Evolutionary conservation across 352 stramenopile species (phyloP).

Genomic region (Vaucheria bursata): DNA sequence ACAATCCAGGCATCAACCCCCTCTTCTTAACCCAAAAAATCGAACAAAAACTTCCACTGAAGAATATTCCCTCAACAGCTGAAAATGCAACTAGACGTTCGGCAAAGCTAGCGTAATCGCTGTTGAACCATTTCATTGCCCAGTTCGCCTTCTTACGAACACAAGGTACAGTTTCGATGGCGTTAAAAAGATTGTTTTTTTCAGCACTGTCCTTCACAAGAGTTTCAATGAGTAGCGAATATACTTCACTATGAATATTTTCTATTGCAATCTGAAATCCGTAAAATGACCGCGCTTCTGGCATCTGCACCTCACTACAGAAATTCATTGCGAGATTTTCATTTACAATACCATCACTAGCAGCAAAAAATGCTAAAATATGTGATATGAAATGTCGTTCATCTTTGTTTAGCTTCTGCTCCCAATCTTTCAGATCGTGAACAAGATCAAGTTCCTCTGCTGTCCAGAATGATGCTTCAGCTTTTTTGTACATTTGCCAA

Average conservation of each 20-base stretch:
- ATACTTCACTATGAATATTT: constrained; percentile 99
- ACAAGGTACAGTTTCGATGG: constrained; percentile 94
- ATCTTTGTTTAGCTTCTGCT: constrained; percentile 72
- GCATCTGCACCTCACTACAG: constrained; percentile 88
- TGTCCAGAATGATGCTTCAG: constrained; percentile 97
- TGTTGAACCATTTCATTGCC: constrained; percentile 92
- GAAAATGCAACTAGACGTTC: constrained; percentile 94
- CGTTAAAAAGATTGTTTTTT: constrained; percentile 86
- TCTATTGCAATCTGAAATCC: constrained; percentile 99
- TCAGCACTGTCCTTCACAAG: constrained; percentile 91
- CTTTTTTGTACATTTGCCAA: constrained; percentile 99
- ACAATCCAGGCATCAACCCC: constrained; percentile 92
- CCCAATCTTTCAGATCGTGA: constrained; percentile 90
- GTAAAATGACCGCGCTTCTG: constrained; percentile 97
- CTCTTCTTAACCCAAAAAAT: constrained; percentile 99
- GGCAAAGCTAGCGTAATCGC: constrained; percentile 78
- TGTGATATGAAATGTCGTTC: constrained; percentile 95
- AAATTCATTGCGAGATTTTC: constrained; percentile 96
- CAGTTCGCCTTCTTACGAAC: constrained; percentile 93
- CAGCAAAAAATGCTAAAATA: constrained; percentile 96
- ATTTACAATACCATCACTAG: constrained; percentile 90
- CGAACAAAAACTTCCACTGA: constrained; percentile 94
- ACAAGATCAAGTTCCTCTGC: constrained; percentile 94
- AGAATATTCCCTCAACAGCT: constrained; percentile 97
- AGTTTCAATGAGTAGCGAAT: constrained; percentile 98